Evolutionary conservation across 352 stramenopile species (phyloP).

Genomic region (Globisporangium apiculatum): DNA sequence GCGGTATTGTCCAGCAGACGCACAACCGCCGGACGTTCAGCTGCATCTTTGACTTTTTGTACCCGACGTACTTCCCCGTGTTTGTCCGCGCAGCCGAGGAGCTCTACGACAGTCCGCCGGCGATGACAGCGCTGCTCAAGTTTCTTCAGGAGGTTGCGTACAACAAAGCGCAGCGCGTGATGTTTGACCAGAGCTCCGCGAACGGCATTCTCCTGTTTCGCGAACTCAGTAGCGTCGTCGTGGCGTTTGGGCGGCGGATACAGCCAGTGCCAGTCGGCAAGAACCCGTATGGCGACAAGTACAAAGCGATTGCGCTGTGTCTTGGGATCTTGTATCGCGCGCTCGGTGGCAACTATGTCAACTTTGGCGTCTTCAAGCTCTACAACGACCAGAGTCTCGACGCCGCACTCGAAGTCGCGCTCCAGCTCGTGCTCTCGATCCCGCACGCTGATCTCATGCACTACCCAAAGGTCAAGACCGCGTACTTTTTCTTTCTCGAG

Average conservation of each 20-base stretch:
- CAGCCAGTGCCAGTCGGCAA: slow-evolving; percentile 72
- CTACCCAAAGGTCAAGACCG: slow-evolving; percentile 97
- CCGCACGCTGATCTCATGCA: slow-evolving; percentile 94
- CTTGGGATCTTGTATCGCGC: slow-evolving; percentile 88
- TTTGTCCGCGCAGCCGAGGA: slow-evolving; percentile 93
- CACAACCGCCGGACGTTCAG: slow-evolving; percentile 96
- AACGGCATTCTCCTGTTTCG: slow-evolving; percentile 98
- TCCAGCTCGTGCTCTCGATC: slow-evolving; percentile 94
- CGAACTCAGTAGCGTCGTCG: slow-evolving; percentile 93
- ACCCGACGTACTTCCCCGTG: slow-evolving; percentile 94
- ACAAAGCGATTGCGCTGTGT: slow-evolving; percentile 96
- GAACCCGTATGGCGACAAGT: slow-evolving; percentile 94
- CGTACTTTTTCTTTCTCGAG: slow-evolving; percentile 97
- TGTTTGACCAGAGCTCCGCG: slow-evolving; percentile 96
- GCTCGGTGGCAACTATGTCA: slow-evolving; percentile 95
- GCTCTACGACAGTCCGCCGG: slow-evolving; percentile 90
- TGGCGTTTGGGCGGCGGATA: slow-evolving; percentile 91
- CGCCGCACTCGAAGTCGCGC: slow-evolving; percentile 91
- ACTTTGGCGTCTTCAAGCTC: slow-evolving; percentile 98
- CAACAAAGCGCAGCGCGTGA: slow-evolving; percentile 96
- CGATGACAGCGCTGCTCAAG: slow-evolving; percentile 95
- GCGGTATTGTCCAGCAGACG: slow-evolving; percentile 93
- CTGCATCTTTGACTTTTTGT: slow-evolving; percentile 97
- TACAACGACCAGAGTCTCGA: slow-evolving; percentile 96
- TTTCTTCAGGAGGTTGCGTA: slow-evolving; percentile 95